These are phyloP conservation scores for Trifolium dubium DNA, from an alignment of 306 rosid species.

Conservation along the genomic window DNA sequence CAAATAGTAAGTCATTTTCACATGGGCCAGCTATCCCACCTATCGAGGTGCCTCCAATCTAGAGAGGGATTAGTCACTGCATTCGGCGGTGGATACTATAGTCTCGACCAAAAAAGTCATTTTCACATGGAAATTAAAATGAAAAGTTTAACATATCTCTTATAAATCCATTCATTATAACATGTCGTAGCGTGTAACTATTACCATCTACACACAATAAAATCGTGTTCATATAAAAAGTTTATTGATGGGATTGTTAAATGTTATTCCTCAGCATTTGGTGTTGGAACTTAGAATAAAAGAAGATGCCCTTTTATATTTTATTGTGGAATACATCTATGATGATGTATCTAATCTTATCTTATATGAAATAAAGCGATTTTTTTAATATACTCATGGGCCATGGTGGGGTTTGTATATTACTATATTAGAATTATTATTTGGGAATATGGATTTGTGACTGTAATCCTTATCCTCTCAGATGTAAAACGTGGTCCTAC, in stretches of 20 bases:
- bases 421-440: conserved; percentile 35
- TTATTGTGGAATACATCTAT: conserved; percentile 1
- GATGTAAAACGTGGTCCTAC: conserved; percentile 34
- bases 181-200: too few relatives aligned
- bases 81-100: too few relatives aligned
- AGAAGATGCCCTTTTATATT: conserved; percentile 28
- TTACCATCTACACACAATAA: not conserved
- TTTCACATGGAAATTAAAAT: too few relatives aligned
- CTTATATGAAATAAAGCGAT: not conserved
- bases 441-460: conserved; percentile 43
- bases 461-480: conserved; percentile 44
- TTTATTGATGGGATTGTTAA: not conserved
- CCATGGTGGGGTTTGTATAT: conserved; percentile 26
- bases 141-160: too few relatives aligned
- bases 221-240: not conserved
- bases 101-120: too few relatives aligned
- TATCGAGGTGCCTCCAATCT: too few relatives aligned
- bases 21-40: too few relatives aligned
- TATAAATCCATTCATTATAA: too few relatives aligned
- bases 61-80: too few relatives aligned
- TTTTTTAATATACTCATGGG: not conserved
- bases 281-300: conserved; percentile 1
- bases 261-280: not conserved
- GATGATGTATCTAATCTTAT: not conserved
- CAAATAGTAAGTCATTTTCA: too few relatives aligned